Evolutionary conservation across 2,329 filamentous ascomycete genomes (phyloP), one percentile per base, ranked within the genome.

Genomic region (Epichloe elymi): DNA sequence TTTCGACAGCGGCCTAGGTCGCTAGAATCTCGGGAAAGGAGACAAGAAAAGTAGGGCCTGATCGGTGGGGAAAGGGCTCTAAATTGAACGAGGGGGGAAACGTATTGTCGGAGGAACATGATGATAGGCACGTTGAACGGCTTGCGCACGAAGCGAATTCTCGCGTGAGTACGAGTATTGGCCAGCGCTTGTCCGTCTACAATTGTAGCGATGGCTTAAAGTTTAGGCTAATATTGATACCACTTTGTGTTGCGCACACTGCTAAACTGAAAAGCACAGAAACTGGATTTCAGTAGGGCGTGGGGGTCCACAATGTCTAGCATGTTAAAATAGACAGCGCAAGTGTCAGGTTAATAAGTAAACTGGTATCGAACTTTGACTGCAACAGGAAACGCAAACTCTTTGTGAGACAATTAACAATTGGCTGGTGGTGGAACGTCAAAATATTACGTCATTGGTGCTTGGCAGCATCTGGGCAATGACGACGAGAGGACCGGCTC

Each of bases 51-150:
- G 10, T 35, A 11, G 36, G 38, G 37, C 30, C 44, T 23, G 15
- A 47, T 47, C 43, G 49, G 49, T 51, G 49, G 37, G 49, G 49
- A 47, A 37, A 51, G 49, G 49, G 44, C 30, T 47, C 15, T 23
- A 39, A 5, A 36, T 44, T 39, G n/a, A 20, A 30, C 20, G 30
- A 48, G 46, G 36, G 17, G 6, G 45, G 26, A n/a, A 39, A 17
- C 14, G 14, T 20, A 38, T 6, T 47, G 45, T 38, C 20, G 15
- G 15, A 39, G 17, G 23, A 30, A 26, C 15, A 4, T n/a, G 23
- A 40, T 30, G 17, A 14, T 15, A 12, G 40, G 20, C 19, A 38
- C 23, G 30, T 30, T 14, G 39, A n/a, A 15, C 23, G 20, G 17
- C 19, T 30, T 15, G 23, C 17, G 15, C 20, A 20, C 12, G 5